Base-by-base conservation (phyloP, 2,329 filamentous ascomycete species). In the Diaporthe capsici region DNA sequence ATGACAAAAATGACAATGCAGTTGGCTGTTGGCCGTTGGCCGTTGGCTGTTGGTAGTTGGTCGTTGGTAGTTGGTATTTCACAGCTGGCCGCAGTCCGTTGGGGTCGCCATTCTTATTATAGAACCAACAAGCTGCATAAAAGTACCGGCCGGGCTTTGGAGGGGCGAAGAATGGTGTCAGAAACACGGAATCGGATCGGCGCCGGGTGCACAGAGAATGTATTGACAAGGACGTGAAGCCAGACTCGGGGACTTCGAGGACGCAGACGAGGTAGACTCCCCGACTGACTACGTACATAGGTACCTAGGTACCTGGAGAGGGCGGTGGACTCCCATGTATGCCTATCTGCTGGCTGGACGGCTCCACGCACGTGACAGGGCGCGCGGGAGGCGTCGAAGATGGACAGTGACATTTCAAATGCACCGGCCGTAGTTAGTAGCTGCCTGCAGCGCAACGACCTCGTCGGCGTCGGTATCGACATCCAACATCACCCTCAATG, bases 101-200 rank as follows among this genome's bases (percentile, higher is more conserved):
- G 63, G 63, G 44, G 7, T 44, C 44, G 44, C 47, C 63, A 17
- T 31, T 53, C 65, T 68, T 68, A 68, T 53, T 68, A 68, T 68
- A 68, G 65, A 68, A 68, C 22, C 65, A 53, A 55, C 25, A 8
- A 20, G 31, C 13, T 51, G 44, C 28, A 12, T 39, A 37, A 68
- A 51, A 51, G 44, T 51, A 67, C 61, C 44, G 15, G 7, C 63
- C 39, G 25, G 60, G 39, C 7, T 44, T 28, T 25, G 37, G 39
- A 28, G 6, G 39, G 37, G 58, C 6, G 20, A 57, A 20, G 13
- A 31, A 25, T 39, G n/a, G 25, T 15, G 53, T 7, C 53, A 28
- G 17, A 31, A 22, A 20, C 28, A 31, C 12, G 28, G 17, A 34
- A 58, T 12, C 4, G 17, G 55, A 34, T 58, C 17, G 15, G 28